Evolutionary conservation across 2,329 filamentous ascomycete species (phyloP), one percentile per base, ranked within the genome.

Genomic region (Plectosphaerella plurivora): DNA sequence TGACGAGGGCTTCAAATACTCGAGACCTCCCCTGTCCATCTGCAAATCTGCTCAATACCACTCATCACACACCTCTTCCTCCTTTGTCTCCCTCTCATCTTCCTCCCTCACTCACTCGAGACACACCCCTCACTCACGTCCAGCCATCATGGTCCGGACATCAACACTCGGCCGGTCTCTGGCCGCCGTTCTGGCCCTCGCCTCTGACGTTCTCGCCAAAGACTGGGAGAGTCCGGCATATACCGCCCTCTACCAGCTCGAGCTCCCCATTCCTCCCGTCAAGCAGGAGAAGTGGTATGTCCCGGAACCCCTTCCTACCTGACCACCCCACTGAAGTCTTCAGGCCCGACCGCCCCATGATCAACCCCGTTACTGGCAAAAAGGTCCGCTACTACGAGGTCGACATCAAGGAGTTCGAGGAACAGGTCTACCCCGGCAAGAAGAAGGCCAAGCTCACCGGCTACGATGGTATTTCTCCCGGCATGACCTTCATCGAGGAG

Each of bases 381-480:
- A 53, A 61, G 9, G 68, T 71, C 25, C 59, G 61, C 50, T 53
- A 57, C 52, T 64, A 63, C 33, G 60, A 64, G 53, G 55, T 64
- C 9, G 53, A 59, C 45, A 61, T 63, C 55, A 61, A 62, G 51
- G 45, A 55, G 36, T 59, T 62, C 49, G 50, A 49, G n/a, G 49
- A 56, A 5, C 50, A 59, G 33, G 58, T 65, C 6, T 64, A 65
- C 25, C 62, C 61, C 7, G 55, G 50, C 48, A 50, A 58, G 36
- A 55, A 55, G 3, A 51, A 52, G 2, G 54, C 60, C 24, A 61
- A 53, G 12, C 53, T 65, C 3, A 56, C 59, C 37, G 76, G 77
- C 2, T 80, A 79, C 52, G 72, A 81, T 67, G 77, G 77, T 22
- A 68, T 71, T 10, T 66, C 68, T 7, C 76, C 77, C 4, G 77